Conservation (phyloP, 2,329 filamentous ascomycete genomes). For the Aspergillus aculeatinus region DNA sequence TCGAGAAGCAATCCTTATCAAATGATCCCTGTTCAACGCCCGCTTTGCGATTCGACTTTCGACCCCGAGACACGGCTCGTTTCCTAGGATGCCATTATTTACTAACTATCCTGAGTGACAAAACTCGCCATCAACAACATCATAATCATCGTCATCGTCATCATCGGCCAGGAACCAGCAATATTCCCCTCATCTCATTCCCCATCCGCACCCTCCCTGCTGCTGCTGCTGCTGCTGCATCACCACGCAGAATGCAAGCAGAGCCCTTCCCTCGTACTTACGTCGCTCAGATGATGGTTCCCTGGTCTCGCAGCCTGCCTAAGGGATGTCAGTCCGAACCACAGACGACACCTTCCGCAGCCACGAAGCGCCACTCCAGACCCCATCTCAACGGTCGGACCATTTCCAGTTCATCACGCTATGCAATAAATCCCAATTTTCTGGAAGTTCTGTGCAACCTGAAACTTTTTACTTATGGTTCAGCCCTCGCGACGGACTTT, state of each 20-base stretch:
- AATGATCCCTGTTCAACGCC: constrained; percentile 1
- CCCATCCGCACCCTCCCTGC: not conserved
- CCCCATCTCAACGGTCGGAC: constrained; percentile 47
- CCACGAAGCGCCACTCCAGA: constrained; percentile 13
- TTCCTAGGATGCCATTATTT: constrained; percentile 10
- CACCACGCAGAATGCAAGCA: not conserved
- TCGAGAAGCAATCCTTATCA: not conserved
- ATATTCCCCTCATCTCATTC: not conserved
- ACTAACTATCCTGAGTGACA: not conserved
- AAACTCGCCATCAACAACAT: constrained; percentile 31
- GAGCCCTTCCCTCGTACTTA: constrained; percentile 3
- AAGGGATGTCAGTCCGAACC: constrained; percentile 49
- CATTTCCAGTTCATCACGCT: not conserved
- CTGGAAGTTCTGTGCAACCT: constrained; percentile 3
- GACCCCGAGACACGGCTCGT: constrained; percentile 12
- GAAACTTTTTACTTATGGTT: not conserved
- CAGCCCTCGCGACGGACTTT: not conserved
- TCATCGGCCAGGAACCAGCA: constrained; percentile 5
- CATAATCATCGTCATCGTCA: constrained; percentile 39
- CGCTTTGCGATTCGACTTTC: not conserved
- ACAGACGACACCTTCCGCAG: constrained; percentile 49
- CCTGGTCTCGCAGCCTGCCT: not conserved
- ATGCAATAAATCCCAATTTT: constrained; percentile 2
- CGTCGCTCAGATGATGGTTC: constrained; percentile 1
- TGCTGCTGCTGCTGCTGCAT: not conserved